Percentiles rank a stretch among this genome's conserved stretches.
Conservation (phyloP, 768 basidiomycete species). For the Psilocybe cubensis region DNA sequence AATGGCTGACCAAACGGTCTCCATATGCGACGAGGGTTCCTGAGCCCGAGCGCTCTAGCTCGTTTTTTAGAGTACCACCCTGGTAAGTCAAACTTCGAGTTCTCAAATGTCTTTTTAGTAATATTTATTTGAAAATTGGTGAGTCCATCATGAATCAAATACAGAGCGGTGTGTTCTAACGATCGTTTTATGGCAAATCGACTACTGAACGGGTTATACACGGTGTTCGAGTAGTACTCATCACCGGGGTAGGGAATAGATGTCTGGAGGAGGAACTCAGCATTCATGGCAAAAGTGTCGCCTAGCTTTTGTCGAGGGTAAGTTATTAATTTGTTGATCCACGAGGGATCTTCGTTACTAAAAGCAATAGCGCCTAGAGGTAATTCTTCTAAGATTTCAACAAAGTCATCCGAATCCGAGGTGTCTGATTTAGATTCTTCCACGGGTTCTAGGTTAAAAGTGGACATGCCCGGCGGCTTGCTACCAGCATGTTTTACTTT, state of each 20-base stretch:
- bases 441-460: slow-evolving; percentile 16
- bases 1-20: background rate
- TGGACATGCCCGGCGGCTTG: slow-evolving; percentile 27
- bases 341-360: background rate
- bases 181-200: background rate
- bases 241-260: slow-evolving; percentile 2
- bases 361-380: slow-evolving; percentile 11
- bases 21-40: background rate
- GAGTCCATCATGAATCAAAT: background rate
- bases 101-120: background rate
- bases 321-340: background rate
- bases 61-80: slow-evolving; percentile 3
- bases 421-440: background rate
- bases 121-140: background rate
- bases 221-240: background rate
- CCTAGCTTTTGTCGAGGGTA: background rate
- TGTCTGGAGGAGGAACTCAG: background rate
- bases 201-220: background rate
- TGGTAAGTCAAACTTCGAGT: background rate
- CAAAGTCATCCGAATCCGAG: background rate
- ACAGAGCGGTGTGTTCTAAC: background rate
- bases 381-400: slow-evolving; percentile 17
- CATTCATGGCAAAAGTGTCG: background rate
- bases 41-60: background rate
- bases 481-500: slow-evolving; percentile 4